phyloP scores from a whole-genome alignment of 1,284 basidiomycete species.

The Mycosarcoma mackinlayi region DNA sequence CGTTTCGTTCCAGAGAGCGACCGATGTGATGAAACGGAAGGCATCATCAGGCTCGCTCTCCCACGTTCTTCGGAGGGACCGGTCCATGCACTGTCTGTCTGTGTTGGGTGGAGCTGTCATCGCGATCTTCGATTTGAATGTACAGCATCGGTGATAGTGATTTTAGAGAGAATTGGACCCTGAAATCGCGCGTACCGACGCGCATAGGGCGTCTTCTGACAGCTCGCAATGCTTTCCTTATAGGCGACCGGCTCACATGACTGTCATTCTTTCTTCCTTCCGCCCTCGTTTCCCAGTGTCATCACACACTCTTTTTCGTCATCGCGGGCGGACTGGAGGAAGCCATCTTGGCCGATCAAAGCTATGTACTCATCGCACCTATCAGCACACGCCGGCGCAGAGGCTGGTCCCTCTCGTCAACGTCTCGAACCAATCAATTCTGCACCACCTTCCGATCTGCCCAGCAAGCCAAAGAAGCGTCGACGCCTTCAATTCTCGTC shows the following conservation, averaged over 20 bases:
- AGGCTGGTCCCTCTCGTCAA: conserved; percentile 27
- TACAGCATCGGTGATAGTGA: conserved; percentile 6
- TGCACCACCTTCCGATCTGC: neutral
- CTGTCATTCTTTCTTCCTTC: neutral
- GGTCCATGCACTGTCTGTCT: conserved; percentile 13
- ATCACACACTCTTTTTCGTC: neutral
- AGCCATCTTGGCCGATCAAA: too few relatives aligned
- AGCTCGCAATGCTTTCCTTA: conserved; percentile 16
- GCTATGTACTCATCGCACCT: conserved; percentile 15
- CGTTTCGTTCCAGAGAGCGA: neutral
- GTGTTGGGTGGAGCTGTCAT: conserved; percentile 12
- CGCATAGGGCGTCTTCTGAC: conserved; percentile 3
- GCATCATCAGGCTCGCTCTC: neutral
- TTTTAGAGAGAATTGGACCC: conserved; percentile 2
- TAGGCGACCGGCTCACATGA: too few relatives aligned
- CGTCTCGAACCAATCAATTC: neutral
- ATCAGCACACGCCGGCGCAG: conserved; percentile 2
- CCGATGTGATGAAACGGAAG: neutral
- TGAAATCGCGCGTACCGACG: conserved; percentile 6
- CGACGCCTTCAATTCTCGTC: conserved; percentile 51
- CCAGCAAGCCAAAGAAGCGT: conserved; percentile 29
- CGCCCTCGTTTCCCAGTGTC: too few relatives aligned
- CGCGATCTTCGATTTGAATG: neutral
- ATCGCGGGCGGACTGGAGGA: neutral
- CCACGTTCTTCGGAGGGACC: conserved; percentile 1